phyloP scores from a whole-genome alignment of 192 early-diverging fungal genomes.

The Coemansia sp. region DNA sequence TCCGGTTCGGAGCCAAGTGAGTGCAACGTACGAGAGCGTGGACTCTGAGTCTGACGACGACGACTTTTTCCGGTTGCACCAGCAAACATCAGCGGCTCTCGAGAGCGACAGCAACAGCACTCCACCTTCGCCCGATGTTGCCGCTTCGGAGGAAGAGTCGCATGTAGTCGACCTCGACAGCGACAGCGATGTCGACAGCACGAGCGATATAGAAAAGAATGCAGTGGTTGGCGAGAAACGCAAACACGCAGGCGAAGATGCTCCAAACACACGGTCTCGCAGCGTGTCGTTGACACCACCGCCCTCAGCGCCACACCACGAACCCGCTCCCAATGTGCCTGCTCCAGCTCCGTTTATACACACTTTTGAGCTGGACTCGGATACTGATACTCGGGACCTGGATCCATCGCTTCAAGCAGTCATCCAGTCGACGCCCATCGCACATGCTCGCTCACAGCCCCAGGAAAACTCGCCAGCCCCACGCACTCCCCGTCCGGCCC shows the following conservation, averaged over 20 bases:
- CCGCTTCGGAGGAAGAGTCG: background rate
- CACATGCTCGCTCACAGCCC: background rate
- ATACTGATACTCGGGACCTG: constrained; percentile 20
- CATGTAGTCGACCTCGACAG: constrained; percentile 6
- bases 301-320: constrained; percentile 3
- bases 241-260: background rate
- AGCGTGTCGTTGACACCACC: constrained; percentile 57
- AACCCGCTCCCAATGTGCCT: no score
- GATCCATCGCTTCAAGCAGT: constrained; percentile 55
- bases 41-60: constrained; percentile 24
- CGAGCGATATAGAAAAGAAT: background rate
- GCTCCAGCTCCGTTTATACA: background rate
- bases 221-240: constrained; percentile 1
- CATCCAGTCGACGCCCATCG: background rate
- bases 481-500: background rate
- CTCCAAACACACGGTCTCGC: constrained; percentile 31
- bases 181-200: constrained; percentile 2
- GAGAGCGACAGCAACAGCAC: background rate
- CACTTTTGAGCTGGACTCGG: constrained; percentile 17
- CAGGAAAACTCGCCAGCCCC: background rate
- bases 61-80: constrained; percentile 19
- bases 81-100: background rate
- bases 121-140: background rate
- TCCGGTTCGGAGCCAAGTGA: constrained; percentile 4
- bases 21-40: constrained; percentile 1